Base-by-base conservation (phyloP, 2,329 filamentous ascomycete genomes). In the Diaporthe citrichinensis region DNA sequence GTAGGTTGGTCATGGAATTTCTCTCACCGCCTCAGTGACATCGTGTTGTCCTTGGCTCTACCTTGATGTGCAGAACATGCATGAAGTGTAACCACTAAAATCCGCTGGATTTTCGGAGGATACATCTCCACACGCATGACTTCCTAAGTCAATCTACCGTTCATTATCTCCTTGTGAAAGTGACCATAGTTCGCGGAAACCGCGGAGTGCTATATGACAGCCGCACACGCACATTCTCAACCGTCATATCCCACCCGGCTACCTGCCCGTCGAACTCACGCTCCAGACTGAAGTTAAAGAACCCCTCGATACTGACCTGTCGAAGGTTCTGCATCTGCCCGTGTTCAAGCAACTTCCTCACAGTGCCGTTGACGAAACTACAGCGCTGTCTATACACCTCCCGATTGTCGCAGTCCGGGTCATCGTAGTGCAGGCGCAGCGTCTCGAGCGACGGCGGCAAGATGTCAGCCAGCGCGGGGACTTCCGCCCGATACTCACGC, bases 391-490 rank as follows among this genome's bases (percentile, higher is more conserved):
- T 46, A n/a, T 28, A 62, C 10, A 2, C 2, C 36, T 39, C 36
- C 1, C 2, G 0, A 8, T 2, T 3, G 0, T 1, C 17, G 17
- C 6, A 28, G 9, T 15, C 1, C n/a, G 3, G 3, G 1, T 20
- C 36, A 15, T 62, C 59, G 14, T 14, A 31, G 39, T 62, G 36
- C 6, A 65, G 41, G 5, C 23, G 41, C 4, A 46, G 25, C 9
- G 39, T 65, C 25, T 65, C 41, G 9, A 46, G 39, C 39, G 41
- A 46, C 6, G 4, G 3, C 59, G 41, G 39, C 41, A 65, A 25
- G 7, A 31, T 4, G 12, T 46, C 39, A 46, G 41, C 59, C 17
- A 46, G 23, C 2, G 4, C 1, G 2, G 41, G 41, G 34, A 31
- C n/a, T 8, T 28, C 34, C 36, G 28, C 58, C n/a, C 1, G 10